Evolutionary conservation across 1,139 yeast genomes (phyloP).

Genomic region (Protomyces macrosporus): DNA sequence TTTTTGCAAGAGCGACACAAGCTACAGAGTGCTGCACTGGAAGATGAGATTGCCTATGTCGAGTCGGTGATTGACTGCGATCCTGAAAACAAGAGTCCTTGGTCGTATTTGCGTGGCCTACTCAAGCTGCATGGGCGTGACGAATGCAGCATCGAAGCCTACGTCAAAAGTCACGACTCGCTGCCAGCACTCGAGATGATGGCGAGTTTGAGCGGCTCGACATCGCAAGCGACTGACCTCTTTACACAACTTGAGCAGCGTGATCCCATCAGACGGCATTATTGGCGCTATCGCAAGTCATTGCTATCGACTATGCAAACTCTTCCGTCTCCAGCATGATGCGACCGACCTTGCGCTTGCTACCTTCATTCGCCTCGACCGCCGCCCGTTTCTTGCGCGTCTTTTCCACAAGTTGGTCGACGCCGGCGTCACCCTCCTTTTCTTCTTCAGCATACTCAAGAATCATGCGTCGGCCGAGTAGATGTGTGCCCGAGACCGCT

Average conservation of each 20-base stretch:
- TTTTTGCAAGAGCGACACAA: slow-evolving; percentile 41
- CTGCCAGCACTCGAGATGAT: slow-evolving; percentile 63
- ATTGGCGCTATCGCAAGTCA: slow-evolving; percentile 47
- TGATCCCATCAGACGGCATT: slow-evolving; percentile 64
- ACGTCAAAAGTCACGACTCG: slow-evolving; percentile 43
- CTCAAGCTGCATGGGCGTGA: slow-evolving; percentile 28
- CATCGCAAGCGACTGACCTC: slow-evolving; percentile 42
- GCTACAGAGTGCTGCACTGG: slow-evolving; percentile 33
- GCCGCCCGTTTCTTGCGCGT: slow-evolving; percentile 10
- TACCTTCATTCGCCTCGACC: slow-evolving; percentile 5
- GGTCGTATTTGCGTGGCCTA: slow-evolving; percentile 66
- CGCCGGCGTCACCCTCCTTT: slow-evolving; percentile 12
- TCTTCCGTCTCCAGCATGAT: slow-evolving; percentile 13
- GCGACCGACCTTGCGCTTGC: slow-evolving; percentile 13
- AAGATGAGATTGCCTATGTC: slow-evolving; percentile 44
- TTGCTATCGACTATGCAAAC: background rate
- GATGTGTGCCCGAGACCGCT: slow-evolving; percentile 91
- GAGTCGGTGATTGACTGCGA: slow-evolving; percentile 48
- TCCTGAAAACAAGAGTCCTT: slow-evolving; percentile 80
- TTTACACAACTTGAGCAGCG: slow-evolving; percentile 50
- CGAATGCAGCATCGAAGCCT: slow-evolving; percentile 29
- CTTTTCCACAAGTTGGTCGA: slow-evolving; percentile 11
- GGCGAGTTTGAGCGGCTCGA: slow-evolving; percentile 48
- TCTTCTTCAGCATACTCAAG: slow-evolving; percentile 70
- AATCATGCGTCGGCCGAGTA: slow-evolving; percentile 91